phyloP scores from a whole-genome alignment of 2,329 filamentous ascomycete genomes.

The Graphium sp. region DNA sequence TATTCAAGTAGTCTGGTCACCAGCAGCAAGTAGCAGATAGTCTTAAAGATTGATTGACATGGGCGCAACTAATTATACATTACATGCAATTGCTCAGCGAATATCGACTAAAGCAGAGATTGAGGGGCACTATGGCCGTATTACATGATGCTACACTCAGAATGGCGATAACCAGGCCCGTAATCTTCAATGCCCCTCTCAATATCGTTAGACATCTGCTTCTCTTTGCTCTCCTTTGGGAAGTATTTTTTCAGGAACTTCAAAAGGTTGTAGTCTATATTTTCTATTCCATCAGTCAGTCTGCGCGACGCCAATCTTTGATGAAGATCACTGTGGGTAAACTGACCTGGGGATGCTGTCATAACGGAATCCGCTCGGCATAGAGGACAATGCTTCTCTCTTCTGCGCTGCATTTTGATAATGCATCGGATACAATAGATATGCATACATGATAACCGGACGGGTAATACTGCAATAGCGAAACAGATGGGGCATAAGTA shows the following conservation, averaged over 20 bases:
- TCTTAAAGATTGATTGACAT: neutral
- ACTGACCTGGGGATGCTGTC: slow-evolving; percentile 47
- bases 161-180: slow-evolving; percentile 44
- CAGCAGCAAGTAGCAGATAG: slow-evolving; percentile 3
- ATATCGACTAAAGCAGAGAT: neutral
- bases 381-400: slow-evolving; percentile 54
- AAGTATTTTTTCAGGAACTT: slow-evolving; percentile 63
- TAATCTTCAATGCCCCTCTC: slow-evolving; percentile 60
- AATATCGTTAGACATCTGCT: slow-evolving; percentile 54
- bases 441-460: slow-evolving; percentile 60
- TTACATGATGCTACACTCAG: slow-evolving; percentile 45
- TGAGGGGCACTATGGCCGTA: neutral
- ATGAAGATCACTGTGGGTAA: too few relatives aligned
- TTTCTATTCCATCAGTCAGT: slow-evolving; percentile 23
- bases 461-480: slow-evolving; percentile 62
- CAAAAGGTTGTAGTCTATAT: slow-evolving; percentile 52
- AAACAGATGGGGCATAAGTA: slow-evolving; percentile 72
- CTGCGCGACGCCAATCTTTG: neutral
- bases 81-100: neutral
- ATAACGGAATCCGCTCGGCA: slow-evolving; percentile 59
- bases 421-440: slow-evolving; percentile 75
- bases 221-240: slow-evolving; percentile 49
- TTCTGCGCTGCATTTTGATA: slow-evolving; percentile 58
- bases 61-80: too few relatives aligned
- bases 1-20: too few relatives aligned